These are phyloP conservation scores for Populus hybrid DNA, from an alignment of 441 rosid genomes.

Conservation along the genomic window DNA sequence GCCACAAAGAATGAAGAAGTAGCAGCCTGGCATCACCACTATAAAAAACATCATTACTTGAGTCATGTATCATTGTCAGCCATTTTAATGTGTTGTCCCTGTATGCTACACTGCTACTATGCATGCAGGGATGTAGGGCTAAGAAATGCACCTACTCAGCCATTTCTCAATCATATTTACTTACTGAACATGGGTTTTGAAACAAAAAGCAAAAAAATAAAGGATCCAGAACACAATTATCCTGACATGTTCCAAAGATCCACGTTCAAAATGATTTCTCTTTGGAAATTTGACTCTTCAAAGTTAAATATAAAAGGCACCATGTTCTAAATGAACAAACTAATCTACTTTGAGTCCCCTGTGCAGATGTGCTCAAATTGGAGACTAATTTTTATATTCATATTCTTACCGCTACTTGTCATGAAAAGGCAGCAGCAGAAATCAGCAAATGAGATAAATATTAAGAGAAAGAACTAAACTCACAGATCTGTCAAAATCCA, in stretches of 20 bases:
- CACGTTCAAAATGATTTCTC: not conserved
- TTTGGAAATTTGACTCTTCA: not conserved
- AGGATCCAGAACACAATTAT: not conserved
- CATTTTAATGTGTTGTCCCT: not conserved
- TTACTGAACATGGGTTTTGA: not conserved
- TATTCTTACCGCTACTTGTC: not conserved
- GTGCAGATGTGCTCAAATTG: not conserved
- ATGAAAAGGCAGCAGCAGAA: not conserved
- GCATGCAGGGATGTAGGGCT: not conserved
- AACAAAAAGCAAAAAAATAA: not conserved
- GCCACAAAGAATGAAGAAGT: not conserved
- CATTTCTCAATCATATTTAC: not conserved
- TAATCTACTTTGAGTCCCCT: not conserved
- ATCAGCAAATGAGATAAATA: not conserved
- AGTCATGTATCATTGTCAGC: not conserved
- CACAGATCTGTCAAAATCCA: constrained; percentile 92
- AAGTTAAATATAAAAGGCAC: not conserved
- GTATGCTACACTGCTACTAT: not conserved
- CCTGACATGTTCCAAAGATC: not conserved
- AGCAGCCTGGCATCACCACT: not conserved
- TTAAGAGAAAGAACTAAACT: constrained; percentile 26
- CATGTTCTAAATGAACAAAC: not conserved
- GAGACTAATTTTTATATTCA: not conserved
- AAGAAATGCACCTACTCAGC: not conserved
- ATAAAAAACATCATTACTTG: not conserved